Base-by-base conservation (phyloP, 164 flowering plant species). In the Buxus sempervirens region DNA sequence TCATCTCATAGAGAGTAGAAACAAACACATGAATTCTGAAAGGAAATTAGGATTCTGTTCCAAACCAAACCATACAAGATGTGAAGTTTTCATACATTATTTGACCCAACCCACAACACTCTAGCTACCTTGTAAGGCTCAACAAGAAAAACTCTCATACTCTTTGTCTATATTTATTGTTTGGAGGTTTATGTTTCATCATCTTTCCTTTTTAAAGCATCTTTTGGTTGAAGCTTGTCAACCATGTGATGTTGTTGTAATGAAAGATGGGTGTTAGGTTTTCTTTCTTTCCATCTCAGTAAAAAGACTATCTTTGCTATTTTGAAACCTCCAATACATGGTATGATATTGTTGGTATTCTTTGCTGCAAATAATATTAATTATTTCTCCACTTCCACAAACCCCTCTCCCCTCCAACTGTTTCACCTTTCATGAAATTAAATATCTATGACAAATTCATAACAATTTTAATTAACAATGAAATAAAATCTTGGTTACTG, bases 71-170 rank as follows among this genome's bases (percentile, higher is more conserved):
- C n/a, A n/a, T n/a, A n/a, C n/a, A n/a, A n/a, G n/a, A n/a, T n/a
- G n/a, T n/a, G n/a, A n/a, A n/a, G n/a, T n/a, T n/a, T n/a, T n/a
- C n/a, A n/a, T n/a, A n/a, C 14, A 70, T 65, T 73, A 73, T 68
- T 64, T 63, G 76, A 68, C 72, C 65, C 61, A 73, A 64, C 51
- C 58, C 63, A 63, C 60, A 45, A 63, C 25, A 32, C 55, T 48
- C 25, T 45, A 45, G 58, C 64, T 49, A 23, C 45, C 9, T 23
- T 7, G 25, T 16, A 58, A 25, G 7, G 0, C 36, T 23, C 15
- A 25, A 25, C 25, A 18, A 25, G 25, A 26, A 25, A 25, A 58
- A 25, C 38, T 10, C 51, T 5, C 10, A 45, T 10, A 4, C 51
- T 45, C 2, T 45, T 15, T 45, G 14, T 45, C 13, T 45, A 2